Conservation (phyloP, 371 early-diverging fungal genomes). For the Saksenaea vasiformis region DNA sequence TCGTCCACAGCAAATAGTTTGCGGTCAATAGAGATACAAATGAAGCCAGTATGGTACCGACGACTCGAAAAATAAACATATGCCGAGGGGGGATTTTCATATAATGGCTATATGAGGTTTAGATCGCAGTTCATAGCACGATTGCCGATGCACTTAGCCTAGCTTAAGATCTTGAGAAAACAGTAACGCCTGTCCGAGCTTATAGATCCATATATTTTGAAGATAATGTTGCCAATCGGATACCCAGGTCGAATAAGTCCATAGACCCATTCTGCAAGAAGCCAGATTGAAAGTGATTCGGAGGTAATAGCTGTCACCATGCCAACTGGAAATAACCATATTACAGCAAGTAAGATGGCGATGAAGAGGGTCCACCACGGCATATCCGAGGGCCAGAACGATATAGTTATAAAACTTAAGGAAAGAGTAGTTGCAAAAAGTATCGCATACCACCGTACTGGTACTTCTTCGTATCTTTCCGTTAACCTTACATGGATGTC, state of each 20-base stretch:
- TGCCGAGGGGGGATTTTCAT: slow-evolving; percentile 72
- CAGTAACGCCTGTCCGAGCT: slow-evolving; percentile 55
- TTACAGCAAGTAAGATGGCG: slow-evolving; percentile 59
- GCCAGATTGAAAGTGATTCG: slow-evolving; percentile 38
- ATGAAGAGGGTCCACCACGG: slow-evolving; percentile 69
- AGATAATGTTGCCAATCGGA: slow-evolving; percentile 60
- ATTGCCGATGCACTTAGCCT: slow-evolving; percentile 15
- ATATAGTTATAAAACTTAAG: slow-evolving; percentile 46
- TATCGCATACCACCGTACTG: slow-evolving; percentile 62
- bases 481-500: slow-evolving; percentile 61
- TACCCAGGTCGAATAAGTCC: slow-evolving; percentile 58
- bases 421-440: slow-evolving; percentile 47
- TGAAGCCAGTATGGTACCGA: slow-evolving; percentile 62
- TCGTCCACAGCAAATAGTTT: slow-evolving; percentile 56
- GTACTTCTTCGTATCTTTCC: slow-evolving; percentile 64
- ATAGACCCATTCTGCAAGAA: slow-evolving; percentile 49
- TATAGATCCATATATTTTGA: slow-evolving; percentile 64
- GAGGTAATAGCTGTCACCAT: slow-evolving; percentile 51
- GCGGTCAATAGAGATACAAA: slow-evolving; percentile 59
- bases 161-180: slow-evolving; percentile 63
- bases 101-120: slow-evolving; percentile 37
- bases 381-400: slow-evolving; percentile 51
- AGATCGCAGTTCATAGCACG: not conserved
- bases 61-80: slow-evolving; percentile 61
- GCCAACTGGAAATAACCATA: slow-evolving; percentile 73